Evolutionary conservation across 306 rosid genomes (phyloP), one percentile per base, ranked within the genome.

Genomic region (Acmispon strigosus): DNA sequence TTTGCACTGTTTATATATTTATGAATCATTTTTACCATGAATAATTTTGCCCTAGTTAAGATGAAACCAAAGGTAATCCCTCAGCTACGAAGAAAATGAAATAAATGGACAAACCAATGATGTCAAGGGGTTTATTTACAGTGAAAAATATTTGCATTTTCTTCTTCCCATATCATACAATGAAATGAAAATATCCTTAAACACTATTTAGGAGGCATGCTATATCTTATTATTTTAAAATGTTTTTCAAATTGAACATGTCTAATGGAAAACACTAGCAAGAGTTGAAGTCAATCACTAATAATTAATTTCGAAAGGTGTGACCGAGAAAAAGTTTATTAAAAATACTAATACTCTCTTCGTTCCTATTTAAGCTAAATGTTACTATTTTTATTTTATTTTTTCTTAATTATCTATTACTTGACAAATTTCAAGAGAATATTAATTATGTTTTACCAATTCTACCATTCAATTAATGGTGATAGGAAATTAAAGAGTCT

Each of bases 251-350:
- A 11, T 16, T 2, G 3, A 17, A 67, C 34, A 10, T 36, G 62
- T 51, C 7, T 22, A 50, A 51, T 68, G 64, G 64, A 70, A 22
- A 47, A 42, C 76, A 72, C 69, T 72, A 10, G 39, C 45, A 7
- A 39, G 1, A 55, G 47, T 66, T 44, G 20, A 57, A 49, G 41
- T 27, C 20, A 41, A 29, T 6, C 1, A n/a, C 44, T 43, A 74
- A 52, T 73, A 48, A 6, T 18, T 62, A 7, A 12, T 43, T 5
- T n/a, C 24, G 47, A 53, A 54, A 7, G 18, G n/a, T n/a, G 17
- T 9, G 22, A 27, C 41, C 27, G 12, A 50, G 15, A 34, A 10
- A 36, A 45, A 56, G 12, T 42, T 10, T 51, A 5, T 2, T 27
- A 37, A 37, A 62, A 72, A 48, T 42, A 15, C 8, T 69, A 42